Conservation (phyloP, 2,329 filamentous ascomycete species). For the Hymenoscyphus fraxineus region DNA sequence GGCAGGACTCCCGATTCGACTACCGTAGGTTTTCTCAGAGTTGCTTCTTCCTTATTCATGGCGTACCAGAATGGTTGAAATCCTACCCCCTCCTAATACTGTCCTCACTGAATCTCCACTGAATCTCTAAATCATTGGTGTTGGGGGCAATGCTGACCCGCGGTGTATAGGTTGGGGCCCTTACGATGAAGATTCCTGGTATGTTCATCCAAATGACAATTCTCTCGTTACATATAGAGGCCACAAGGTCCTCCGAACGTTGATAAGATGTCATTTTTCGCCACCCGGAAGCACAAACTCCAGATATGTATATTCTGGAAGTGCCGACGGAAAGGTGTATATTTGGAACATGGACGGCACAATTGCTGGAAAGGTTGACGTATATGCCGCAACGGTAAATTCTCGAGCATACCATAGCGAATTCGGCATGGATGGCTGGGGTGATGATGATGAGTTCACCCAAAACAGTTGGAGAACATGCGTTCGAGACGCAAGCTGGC, state of each 20-base stretch:
- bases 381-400: constrained; percentile 64
- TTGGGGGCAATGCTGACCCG: no score
- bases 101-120: no score
- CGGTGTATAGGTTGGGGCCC: constrained; percentile 42
- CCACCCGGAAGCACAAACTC: constrained; percentile 82
- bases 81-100: no score
- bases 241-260: constrained; percentile 80
- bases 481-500: constrained; percentile 69
- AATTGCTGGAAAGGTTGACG: constrained; percentile 72
- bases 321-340: constrained; percentile 82
- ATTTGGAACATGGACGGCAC: constrained; percentile 94
- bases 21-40: constrained; percentile 48
- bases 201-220: constrained; percentile 78
- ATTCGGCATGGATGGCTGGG: constrained; percentile 25
- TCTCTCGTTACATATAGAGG: constrained; percentile 91
- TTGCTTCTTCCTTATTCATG: no score
- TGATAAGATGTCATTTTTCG: constrained; percentile 94
- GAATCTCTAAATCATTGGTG: no score
- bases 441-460: constrained; percentile 25
- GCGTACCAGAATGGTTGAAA: no score
- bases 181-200: constrained; percentile 64
- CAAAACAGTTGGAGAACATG: constrained; percentile 56
- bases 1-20: constrained; percentile 58
- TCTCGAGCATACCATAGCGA: constrained; percentile 50
- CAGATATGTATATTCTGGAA: constrained; percentile 89